phyloP scores from a whole-genome alignment of 176 grass and related monocot genomes.

The Alopecurus myosuroides region DNA sequence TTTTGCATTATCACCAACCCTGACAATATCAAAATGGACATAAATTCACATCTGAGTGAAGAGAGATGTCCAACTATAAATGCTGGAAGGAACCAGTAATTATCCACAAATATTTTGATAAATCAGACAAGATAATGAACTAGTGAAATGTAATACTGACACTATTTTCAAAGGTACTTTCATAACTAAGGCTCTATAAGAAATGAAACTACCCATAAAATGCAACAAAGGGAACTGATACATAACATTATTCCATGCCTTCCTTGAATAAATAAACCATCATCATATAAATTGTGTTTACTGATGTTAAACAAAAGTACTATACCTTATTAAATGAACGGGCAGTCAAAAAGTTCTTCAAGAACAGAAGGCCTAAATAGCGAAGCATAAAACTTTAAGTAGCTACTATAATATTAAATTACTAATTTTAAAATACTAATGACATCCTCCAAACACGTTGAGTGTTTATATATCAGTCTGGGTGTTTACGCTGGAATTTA shows the following conservation, averaged over 20 bases:
- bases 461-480: neutral
- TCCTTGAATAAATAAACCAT: neutral
- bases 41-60: neutral
- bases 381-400: neutral
- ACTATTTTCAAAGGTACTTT: neutral
- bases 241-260: neutral
- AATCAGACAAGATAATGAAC: neutral
- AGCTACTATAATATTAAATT: neutral
- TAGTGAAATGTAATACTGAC: neutral
- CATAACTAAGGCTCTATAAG: neutral
- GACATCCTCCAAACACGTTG: neutral
- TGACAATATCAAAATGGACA: neutral
- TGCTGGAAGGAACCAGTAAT: neutral
- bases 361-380: neutral
- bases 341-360: neutral
- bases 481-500: neutral
- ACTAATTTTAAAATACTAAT: neutral
- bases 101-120: neutral
- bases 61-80: neutral
- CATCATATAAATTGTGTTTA: neutral
- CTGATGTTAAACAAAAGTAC: neutral
- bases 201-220: neutral
- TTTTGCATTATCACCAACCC: conserved; percentile 30
- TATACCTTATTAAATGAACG: neutral
- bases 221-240: neutral